A percentile compares a stretch with the other conserved stretches of the same genome.
These are phyloP conservation scores for Isatis tinctoria DNA, from an alignment of 345 rosid species.

Conservation along the genomic window DNA sequence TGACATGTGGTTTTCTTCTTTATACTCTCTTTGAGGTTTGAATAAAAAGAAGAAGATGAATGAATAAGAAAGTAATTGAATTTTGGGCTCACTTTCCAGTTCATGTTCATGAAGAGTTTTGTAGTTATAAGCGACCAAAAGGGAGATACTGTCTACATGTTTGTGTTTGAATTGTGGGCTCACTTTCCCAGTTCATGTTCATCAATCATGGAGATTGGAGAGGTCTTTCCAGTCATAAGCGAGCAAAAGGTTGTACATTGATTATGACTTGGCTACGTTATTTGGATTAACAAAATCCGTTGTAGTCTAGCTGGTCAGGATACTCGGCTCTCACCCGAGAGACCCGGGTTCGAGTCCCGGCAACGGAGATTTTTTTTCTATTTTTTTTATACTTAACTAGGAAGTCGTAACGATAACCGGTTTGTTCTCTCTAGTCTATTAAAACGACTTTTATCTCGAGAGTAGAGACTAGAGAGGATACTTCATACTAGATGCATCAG, in stretches of 20 bases:
- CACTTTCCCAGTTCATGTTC: too few relatives aligned
- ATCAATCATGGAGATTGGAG: too few relatives aligned
- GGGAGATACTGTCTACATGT: too few relatives aligned
- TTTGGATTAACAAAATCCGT: neutral
- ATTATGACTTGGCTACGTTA: neutral
- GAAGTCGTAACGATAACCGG: neutral
- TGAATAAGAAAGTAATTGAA: constrained; percentile 1
- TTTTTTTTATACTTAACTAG: neutral
- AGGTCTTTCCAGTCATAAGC: neutral
- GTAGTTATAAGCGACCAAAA: neutral
- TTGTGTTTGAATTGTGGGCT: too few relatives aligned
- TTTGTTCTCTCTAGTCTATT: neutral
- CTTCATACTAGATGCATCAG: neutral
- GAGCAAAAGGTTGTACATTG: neutral
- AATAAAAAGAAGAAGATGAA: neutral
- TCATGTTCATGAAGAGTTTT: neutral
- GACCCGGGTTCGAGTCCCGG: constrained; percentile 67
- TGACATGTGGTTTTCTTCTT: neutral
- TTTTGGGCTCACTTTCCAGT: neutral
- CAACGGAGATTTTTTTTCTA: constrained; percentile 39
- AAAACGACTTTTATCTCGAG: neutral
- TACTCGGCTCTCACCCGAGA: constrained; percentile 71
- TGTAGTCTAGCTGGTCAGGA: constrained; percentile 40
- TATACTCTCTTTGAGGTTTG: neutral
- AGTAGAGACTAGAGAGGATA: neutral